Evolutionary conservation across 345 rosid species (phyloP).

Genomic region (Populus pruinosa): DNA sequence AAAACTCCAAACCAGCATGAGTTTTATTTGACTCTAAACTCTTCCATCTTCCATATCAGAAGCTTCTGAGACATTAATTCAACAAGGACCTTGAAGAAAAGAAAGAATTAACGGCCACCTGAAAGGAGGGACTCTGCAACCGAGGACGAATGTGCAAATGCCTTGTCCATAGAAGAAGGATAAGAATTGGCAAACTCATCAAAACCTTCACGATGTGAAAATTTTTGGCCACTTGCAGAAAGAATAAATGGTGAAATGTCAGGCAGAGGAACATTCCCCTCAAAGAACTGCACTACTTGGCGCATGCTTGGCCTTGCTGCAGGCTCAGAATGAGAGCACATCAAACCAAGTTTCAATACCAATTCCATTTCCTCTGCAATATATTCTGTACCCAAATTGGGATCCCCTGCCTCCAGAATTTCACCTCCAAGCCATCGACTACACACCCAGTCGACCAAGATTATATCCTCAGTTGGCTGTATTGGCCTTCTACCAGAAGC

Average conservation of each 20-base stretch:
- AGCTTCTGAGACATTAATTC: no score
- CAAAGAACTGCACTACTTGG: constrained; percentile 46
- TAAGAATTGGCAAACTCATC: constrained; percentile 36
- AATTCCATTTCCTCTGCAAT: constrained; percentile 42
- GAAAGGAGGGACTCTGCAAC: constrained; percentile 54
- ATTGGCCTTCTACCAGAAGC: constrained; percentile 56
- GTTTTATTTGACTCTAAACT: no score
- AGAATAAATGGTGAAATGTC: constrained; percentile 36
- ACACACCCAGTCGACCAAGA: constrained; percentile 23
- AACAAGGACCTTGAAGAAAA: not conserved
- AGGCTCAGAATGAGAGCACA: constrained; percentile 51
- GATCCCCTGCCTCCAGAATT: constrained; percentile 21
- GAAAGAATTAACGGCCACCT: constrained; percentile 41
- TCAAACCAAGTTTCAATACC: constrained; percentile 56
- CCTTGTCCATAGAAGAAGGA: constrained; percentile 33
- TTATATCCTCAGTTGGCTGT: constrained; percentile 11
- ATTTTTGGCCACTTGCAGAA: constrained; percentile 32
- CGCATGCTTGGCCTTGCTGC: constrained; percentile 56
- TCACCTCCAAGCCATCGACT: constrained; percentile 10
- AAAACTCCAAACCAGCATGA: no score
- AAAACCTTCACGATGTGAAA: constrained; percentile 19
- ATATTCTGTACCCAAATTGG: constrained; percentile 33
- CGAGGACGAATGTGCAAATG: constrained; percentile 36
- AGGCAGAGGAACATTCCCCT: constrained; percentile 41
- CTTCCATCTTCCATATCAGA: no score